Evolutionary conservation across 352 stramenopile genomes (phyloP), one percentile per base, ranked within the genome.

Genomic region (Thalassiosira mediterranea): DNA sequence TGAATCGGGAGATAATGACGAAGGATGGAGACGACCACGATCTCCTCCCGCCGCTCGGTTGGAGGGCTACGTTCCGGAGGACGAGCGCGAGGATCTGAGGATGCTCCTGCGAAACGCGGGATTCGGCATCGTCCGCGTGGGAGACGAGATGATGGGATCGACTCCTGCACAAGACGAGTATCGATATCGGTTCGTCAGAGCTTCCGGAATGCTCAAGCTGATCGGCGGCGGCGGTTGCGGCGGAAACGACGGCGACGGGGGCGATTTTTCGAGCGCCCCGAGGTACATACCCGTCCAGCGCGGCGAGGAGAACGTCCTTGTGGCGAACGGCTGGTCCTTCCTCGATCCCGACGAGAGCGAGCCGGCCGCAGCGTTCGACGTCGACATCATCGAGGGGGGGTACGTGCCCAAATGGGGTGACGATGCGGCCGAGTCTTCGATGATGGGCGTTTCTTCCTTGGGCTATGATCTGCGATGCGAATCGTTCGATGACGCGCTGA

Each of bases 321-420:
- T 82, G 1, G 34, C 34, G 19, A 82, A 82, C 62, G 73, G 73
- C 31, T 82, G 73, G 73, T 62, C 37, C 17, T 82, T 82, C 62
- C 47, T 82, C 3, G 73, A 82, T 74, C 66, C 60, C 19, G 73
- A 82, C 51, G 70, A 79, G 23, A 57, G 17, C 38, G 73, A 82
- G 62, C 66, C 65, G 21, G 48, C 74, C 11, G 69, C 59, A 26
- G 46, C 65, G 21, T 77, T 74, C 60, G 60, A 77, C 61, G 26
- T 73, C 29, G 65, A 77, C 51, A 72, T 73, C 61, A 21, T 25
- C n/a, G 69, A 79, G 38, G 58, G 52, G 52, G 32, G 53, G 40
- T 82, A 82, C 46, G 51, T 44, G 32, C 73, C 73, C 32, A 82
- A 82, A 59, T 82, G 73, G 73, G 59, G 60, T 26, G 2, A 46